Base-by-base conservation (phyloP, 2,329 filamentous ascomycete genomes). In the Verticillium tricorpus region DNA sequence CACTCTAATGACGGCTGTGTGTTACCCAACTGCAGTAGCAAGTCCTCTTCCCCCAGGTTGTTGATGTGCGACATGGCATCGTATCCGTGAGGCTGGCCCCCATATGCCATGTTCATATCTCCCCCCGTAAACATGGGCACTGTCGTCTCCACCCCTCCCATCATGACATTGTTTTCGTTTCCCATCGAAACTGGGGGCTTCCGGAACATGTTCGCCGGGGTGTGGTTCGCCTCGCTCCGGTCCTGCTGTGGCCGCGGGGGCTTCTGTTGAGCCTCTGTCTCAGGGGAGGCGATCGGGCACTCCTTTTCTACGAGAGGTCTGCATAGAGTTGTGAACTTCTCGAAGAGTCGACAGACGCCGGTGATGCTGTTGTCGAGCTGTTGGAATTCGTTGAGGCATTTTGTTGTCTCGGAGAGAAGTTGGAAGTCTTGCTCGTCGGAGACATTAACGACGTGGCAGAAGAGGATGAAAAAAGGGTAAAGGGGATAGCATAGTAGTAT, bases 401-500 rank as follows among this genome's bases (percentile, higher is more conserved):
- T 17, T 11, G 57, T 58, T 17, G 45, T 40, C n/a, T 58, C 37
- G 3, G 25, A 28, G 19, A 58, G 39, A 14, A 58, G 22, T n/a
- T 58, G 25, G 45, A 45, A 58, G 37, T 58, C 57, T n/a, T 39
- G 45, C 7, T 22, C 37, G 37, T 50, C 57, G 9, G 57, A 50
- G 7, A 39, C 35, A 34, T 58, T 58, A 39, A 58, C 45, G 37
- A 58, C 39, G 25, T 58, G 40, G 39, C 57, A 58, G 39, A 58
- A 58, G 57, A 58, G 37, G 22, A 58, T 58, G 39, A 58, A 58
- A 14, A 58, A 58, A 4, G 57, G 57, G 57, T 19, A 58, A 11
- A 58, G 57, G 22, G 57, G 57, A 15, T 58, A 50, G 8, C 39
- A 58, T 12, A 58, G 57, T 5, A 58, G 22, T 14, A 58, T 50